Evolutionary conservation across 176 grass and related monocot genomes (phyloP).

Genomic region (Areca catechu): DNA sequence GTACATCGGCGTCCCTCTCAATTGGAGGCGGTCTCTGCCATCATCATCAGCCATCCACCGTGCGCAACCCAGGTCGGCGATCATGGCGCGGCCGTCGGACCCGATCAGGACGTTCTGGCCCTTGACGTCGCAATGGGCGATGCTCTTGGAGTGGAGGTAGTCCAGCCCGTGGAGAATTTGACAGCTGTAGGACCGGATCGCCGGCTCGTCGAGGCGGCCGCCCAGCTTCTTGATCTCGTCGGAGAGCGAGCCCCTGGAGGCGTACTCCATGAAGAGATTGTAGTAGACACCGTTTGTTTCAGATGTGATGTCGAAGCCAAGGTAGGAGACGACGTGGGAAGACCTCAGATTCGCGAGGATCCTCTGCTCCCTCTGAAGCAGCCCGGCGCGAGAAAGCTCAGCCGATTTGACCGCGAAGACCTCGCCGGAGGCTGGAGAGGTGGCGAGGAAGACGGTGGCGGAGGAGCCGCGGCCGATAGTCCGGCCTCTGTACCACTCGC

Average conservation of each 20-base stretch:
- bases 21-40: background rate
- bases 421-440: constrained; percentile 29
- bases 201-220: constrained; percentile 36
- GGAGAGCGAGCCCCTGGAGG: constrained; percentile 58
- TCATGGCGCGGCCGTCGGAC: constrained; percentile 39
- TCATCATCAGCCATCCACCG: background rate
- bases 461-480: constrained; percentile 53
- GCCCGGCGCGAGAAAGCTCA: background rate
- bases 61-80: constrained; percentile 80
- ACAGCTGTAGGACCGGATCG: background rate
- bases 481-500: constrained; percentile 32
- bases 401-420: constrained; percentile 69
- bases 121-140: constrained; percentile 84
- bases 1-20: constrained; percentile 72
- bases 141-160: constrained; percentile 43
- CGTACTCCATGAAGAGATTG: constrained; percentile 84
- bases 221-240: constrained; percentile 47
- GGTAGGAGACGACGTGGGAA: constrained; percentile 49
- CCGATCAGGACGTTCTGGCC: constrained; percentile 53
- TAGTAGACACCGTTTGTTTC: constrained; percentile 14
- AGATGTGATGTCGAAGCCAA: constrained; percentile 23
- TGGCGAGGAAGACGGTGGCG: constrained; percentile 49
- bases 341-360: constrained; percentile 33
- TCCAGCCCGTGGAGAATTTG: constrained; percentile 50
- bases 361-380: constrained; percentile 36